phyloP scores from a whole-genome alignment of 1,284 basidiomycete species.

The Trametes versicolor region DNA sequence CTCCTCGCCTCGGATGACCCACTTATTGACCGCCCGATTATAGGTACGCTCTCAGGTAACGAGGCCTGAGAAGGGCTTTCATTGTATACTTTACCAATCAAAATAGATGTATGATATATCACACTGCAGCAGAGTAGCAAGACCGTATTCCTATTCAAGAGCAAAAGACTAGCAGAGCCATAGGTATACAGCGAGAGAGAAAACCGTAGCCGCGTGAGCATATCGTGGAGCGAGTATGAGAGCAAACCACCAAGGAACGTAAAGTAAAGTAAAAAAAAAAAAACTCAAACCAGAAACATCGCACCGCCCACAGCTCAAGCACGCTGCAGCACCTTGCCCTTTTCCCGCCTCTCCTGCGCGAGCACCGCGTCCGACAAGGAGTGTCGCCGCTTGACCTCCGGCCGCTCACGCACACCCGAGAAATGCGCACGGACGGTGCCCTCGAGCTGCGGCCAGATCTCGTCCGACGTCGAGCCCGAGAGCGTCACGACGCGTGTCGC shows the following conservation, averaged over 20 bases:
- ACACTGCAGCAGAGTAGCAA: neutral
- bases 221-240: neutral
- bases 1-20: neutral
- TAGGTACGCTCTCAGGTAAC: conserved; percentile 70
- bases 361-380: conserved; percentile 59
- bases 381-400: conserved; percentile 54
- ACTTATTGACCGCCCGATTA: neutral
- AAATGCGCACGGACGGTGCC: conserved; percentile 64
- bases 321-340: conserved; percentile 15
- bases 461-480: conserved; percentile 87
- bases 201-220: conserved; percentile 7
- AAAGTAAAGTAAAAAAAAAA: neutral
- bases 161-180: conserved; percentile 2
- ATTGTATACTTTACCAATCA: neutral
- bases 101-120: neutral
- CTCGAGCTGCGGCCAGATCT: conserved; percentile 91
- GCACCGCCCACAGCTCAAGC: neutral
- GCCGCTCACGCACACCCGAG: conserved; percentile 64
- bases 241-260: neutral
- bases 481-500: conserved; percentile 72
- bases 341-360: conserved; percentile 28
- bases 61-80: neutral
- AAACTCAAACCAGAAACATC: too few relatives aligned
- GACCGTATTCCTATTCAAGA: neutral
- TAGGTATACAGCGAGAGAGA: conserved; percentile 17